Percentiles rank a stretch among this genome's conserved stretches.
Evolutionary conservation across 75 land plant genomes (phyloP).

Genomic region (Chamaecyparis obtusa): DNA sequence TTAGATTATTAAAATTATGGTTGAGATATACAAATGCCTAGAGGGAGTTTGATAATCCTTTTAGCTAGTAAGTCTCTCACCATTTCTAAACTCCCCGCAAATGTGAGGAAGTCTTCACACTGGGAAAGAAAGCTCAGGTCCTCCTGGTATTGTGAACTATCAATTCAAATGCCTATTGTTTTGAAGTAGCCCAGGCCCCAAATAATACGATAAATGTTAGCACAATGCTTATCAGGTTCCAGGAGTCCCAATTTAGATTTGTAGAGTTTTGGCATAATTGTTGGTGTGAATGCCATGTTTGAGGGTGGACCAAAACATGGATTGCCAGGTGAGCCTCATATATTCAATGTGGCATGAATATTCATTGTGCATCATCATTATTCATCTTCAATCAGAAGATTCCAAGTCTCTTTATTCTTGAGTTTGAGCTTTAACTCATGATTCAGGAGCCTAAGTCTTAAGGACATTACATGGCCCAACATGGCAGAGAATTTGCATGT

Average conservation of each 20-base stretch:
- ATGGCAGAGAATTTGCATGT: background rate
- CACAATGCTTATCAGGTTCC: background rate
- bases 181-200: background rate
- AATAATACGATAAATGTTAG: background rate
- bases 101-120: background rate
- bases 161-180: background rate
- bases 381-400: too few species aligned
- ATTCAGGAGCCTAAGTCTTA: background rate
- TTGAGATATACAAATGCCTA: background rate
- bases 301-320: background rate
- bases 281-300: background rate
- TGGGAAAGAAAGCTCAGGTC: background rate
- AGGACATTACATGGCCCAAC: background rate
- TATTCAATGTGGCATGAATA: too few species aligned
- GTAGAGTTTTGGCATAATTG: background rate
- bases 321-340: background rate
- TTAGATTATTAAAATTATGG: background rate
- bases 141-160: background rate
- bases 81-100: background rate
- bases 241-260: background rate
- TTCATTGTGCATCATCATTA: too few species aligned
- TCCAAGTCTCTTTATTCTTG: background rate
- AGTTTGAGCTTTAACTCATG: too few species aligned
- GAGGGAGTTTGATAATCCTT: background rate
- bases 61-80: background rate